phyloP scores from a whole-genome alignment of 202 grass and related monocot species.

The Carex arenaria region DNA sequence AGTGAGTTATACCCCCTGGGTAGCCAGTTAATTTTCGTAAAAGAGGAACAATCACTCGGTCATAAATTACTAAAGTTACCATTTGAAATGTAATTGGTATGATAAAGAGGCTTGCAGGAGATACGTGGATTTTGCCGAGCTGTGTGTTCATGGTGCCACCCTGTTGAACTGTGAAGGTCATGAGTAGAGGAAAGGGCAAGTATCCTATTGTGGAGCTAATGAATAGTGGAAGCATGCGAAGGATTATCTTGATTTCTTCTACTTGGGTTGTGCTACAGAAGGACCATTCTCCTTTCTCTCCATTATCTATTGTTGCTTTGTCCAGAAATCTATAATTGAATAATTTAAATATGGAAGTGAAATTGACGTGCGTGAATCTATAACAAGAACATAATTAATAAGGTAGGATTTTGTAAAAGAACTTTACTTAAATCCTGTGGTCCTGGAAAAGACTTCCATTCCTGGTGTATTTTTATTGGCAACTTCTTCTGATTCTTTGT shows the following conservation, averaged over 20 bases:
- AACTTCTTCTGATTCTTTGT: conserved; percentile 22
- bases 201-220: conserved; percentile 35
- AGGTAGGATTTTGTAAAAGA: background rate
- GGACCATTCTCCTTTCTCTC: conserved; percentile 31
- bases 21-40: conserved; percentile 40
- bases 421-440: conserved; percentile 38
- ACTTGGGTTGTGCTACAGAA: conserved; percentile 49
- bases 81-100: conserved; percentile 64
- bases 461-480: background rate
- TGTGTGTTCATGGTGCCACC: conserved; percentile 66
- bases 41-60: conserved; percentile 37
- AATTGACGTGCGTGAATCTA: background rate
- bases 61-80: conserved; percentile 47
- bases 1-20: conserved; percentile 46
- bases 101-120: conserved; percentile 51
- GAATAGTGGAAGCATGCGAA: conserved; percentile 62
- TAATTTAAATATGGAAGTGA: background rate
- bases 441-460: conserved; percentile 30
- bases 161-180: conserved; percentile 64
- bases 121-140: conserved; percentile 39
- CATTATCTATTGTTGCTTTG: conserved; percentile 35
- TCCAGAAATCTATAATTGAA: conserved; percentile 47
- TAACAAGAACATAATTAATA: background rate
- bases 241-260: conserved; percentile 66
- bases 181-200: conserved; percentile 39